Conservation (phyloP, 306 rosid genomes). For the Lathyrus oleraceus region DNA sequence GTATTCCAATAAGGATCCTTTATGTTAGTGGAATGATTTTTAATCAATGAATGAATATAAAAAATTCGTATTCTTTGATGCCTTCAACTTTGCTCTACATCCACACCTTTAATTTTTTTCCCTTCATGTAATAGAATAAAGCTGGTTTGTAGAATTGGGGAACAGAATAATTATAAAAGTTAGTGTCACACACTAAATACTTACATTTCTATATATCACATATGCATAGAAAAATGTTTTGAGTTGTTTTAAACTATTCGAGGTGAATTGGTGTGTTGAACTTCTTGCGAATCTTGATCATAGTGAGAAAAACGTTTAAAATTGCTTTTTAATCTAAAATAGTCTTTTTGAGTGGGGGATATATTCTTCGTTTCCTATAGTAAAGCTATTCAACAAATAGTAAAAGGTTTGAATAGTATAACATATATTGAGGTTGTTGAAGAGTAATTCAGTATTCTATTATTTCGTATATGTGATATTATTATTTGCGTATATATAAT, state of each 20-base stretch:
- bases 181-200: conserved; percentile 4
- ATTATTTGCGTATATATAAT: too few relatives aligned
- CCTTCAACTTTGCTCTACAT: conserved; percentile 34
- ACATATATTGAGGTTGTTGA: too few relatives aligned
- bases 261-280: neutral
- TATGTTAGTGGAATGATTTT: conserved; percentile 55
- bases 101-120: conserved; percentile 1
- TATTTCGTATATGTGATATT: too few relatives aligned
- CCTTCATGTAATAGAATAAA: conserved; percentile 49
- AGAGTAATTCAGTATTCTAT: too few relatives aligned
- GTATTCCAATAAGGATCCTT: conserved; percentile 42
- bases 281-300: neutral
- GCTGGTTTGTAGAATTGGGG: conserved; percentile 36
- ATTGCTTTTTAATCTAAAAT: too few relatives aligned
- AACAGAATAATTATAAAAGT: conserved; percentile 1
- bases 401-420: too few relatives aligned
- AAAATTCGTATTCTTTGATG: conserved; percentile 73
- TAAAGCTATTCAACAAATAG: too few relatives aligned
- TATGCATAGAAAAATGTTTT: neutral
- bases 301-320: neutral
- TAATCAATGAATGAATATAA: conserved; percentile 27
- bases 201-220: neutral
- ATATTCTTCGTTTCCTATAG: too few relatives aligned
- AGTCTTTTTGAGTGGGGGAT: too few relatives aligned
- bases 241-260: neutral